phyloP scores from a whole-genome alignment of 495 filamentous ascomycete genomes.

The Penicillium roqueforti region DNA sequence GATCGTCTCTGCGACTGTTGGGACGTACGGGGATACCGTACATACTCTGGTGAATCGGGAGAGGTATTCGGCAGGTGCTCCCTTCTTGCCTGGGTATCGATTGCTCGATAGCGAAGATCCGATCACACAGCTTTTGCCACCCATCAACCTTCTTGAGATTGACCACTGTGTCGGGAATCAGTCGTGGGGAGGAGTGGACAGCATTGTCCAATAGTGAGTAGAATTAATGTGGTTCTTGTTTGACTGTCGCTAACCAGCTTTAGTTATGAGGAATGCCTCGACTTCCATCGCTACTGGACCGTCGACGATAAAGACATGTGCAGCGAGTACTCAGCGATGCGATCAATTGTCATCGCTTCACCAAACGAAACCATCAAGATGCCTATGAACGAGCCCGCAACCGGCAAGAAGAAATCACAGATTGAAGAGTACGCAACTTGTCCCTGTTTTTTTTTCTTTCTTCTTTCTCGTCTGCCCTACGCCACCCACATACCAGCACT shows the following conservation, averaged over 20 bases:
- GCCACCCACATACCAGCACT: background rate
- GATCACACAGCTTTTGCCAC: constrained; percentile 45
- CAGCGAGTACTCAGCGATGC: constrained; percentile 77
- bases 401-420: constrained; percentile 69
- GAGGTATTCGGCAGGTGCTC: constrained; percentile 48
- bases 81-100: constrained; percentile 72
- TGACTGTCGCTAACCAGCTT: background rate
- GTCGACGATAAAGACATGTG: constrained; percentile 75
- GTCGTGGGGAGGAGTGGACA: constrained; percentile 69
- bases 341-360: constrained; percentile 71
- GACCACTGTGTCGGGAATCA: constrained; percentile 90
- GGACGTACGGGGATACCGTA: constrained; percentile 79
- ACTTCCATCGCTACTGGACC: constrained; percentile 84
- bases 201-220: constrained; percentile 61
- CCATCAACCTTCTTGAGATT: constrained; percentile 58
- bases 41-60: constrained; percentile 69
- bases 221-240: background rate
- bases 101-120: constrained; percentile 34
- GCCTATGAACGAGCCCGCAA: constrained; percentile 85
- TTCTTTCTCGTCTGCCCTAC: background rate
- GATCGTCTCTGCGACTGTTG: constrained; percentile 62
- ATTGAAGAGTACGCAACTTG: constrained; percentile 64
- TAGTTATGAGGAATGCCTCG: constrained; percentile 68
- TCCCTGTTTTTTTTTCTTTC: background rate
- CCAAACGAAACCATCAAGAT: constrained; percentile 73